A percentile compares a stretch with the other conserved stretches of the same genome.
These are phyloP conservation scores for Oryza coarctata DNA, from an alignment of 176 grass and related monocot genomes.

Conservation along the genomic window DNA sequence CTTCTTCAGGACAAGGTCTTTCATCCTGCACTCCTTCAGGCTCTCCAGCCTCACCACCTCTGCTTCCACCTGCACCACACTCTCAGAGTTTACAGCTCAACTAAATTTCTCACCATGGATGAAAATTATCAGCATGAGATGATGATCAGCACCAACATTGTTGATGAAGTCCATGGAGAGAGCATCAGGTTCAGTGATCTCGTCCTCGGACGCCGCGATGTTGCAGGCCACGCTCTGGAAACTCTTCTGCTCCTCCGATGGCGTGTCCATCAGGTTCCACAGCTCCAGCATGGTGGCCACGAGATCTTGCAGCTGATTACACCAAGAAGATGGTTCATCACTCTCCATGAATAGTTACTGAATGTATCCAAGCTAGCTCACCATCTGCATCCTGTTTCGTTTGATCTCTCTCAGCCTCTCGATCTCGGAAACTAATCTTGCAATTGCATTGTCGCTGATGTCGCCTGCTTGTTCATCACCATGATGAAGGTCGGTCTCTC, in stretches of 20 bases:
- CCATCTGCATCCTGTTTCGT: constrained; percentile 59
- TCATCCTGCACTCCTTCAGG: constrained; percentile 75
- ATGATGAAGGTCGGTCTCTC: constrained; percentile 4
- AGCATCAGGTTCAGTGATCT: constrained; percentile 64
- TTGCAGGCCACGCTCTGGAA: constrained; percentile 88
- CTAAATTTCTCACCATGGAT: not conserved
- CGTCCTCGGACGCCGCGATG: constrained; percentile 86
- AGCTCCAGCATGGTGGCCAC: constrained; percentile 74
- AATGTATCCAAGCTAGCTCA: not conserved
- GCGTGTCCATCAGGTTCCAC: constrained; percentile 94
- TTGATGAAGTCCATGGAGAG: constrained; percentile 61
- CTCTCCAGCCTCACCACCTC: constrained; percentile 86
- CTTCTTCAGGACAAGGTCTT: constrained; percentile 65
- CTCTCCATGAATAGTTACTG: not conserved
- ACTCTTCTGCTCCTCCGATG: constrained; percentile 74
- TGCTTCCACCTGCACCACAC: constrained; percentile 52
- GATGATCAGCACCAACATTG: constrained; percentile 31
- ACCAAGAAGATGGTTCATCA: not conserved
- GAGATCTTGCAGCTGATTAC: constrained; percentile 74
- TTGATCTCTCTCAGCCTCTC: constrained; percentile 61
- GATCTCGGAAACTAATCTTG: constrained; percentile 44
- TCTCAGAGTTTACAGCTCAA: not conserved
- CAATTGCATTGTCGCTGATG: constrained; percentile 49
- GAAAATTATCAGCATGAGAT: not conserved
- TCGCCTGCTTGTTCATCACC: constrained; percentile 20